Base-by-base conservation (phyloP, 805 yeast genomes). In the Candida michaelii region DNA sequence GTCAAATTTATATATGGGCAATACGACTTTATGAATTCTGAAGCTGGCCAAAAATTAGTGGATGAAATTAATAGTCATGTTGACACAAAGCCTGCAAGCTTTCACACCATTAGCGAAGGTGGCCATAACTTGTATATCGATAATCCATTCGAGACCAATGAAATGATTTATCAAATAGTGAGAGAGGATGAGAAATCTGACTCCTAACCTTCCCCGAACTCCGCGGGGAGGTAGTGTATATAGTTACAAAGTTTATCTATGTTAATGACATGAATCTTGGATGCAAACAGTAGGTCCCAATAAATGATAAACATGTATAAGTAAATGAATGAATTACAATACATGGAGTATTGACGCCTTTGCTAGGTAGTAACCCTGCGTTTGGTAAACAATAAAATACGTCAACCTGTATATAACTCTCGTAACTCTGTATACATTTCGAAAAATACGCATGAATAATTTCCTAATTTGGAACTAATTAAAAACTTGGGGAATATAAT, bases 11-110 rank as follows among this genome's bases (percentile, higher is more conserved):
- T 76, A 7, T 86, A 84, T 58, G 95, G 93, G 0, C 77, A 81
- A 48, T 77, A 70, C 48, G 95, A 86, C 55, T 85, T 86, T 72
- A 85, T 85, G 93, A 74, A 80, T 53, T 60, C 71, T 1, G 71
- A 66, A 30, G 83, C 84, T 0, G 85, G 85, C 4, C 42, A 49
- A 15, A 62, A 56, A 33, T 48, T 71, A 40, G 61, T 55, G n/a
- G 46, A 53, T 2, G 37, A 49, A 10, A 44, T 66, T 24, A 57
- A 58, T 27, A 21, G 16, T 4, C 15, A 33, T 2, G 3, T 35
- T 7, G 34, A 40, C 7, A 41, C 40, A 27, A 48, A 48, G n/a
- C 49, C 49, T 16, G 56, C 62, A 9, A 47, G 50, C 11, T 58
- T 63, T 34, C 46, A 57, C 42, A 53, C 47, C 25, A 47, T 65